These are phyloP conservation scores for Zhuliangozyma blackwelliae DNA, from an alignment of 1,139 yeast species.

Conservation along the genomic window DNA sequence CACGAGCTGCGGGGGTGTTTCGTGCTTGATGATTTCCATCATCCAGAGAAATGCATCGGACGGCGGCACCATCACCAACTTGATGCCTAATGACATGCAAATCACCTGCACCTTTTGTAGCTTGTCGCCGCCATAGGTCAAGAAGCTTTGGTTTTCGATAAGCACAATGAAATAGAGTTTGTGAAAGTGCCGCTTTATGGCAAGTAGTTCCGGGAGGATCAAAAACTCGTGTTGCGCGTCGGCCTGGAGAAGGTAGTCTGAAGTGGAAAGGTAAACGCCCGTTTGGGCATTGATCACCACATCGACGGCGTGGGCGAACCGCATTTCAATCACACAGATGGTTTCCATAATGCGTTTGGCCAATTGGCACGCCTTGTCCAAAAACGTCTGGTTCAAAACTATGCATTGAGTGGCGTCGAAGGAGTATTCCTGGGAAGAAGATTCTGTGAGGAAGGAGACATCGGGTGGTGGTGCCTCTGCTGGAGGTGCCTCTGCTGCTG, in stretches of 20 bases:
- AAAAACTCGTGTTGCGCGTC: slow-evolving; percentile 4
- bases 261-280: slow-evolving; percentile 5
- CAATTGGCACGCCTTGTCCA: slow-evolving; percentile 4
- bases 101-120: slow-evolving; percentile 7
- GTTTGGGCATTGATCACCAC: slow-evolving; percentile 7
- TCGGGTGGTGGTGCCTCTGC: no score
- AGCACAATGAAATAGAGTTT: slow-evolving; percentile 4
- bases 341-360: slow-evolving; percentile 1
- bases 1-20: slow-evolving; percentile 3
- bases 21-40: slow-evolving; percentile 4
- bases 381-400: slow-evolving; percentile 6
- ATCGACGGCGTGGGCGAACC: slow-evolving; percentile 5
- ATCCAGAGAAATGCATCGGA: slow-evolving; percentile 3
- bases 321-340: slow-evolving; percentile 5
- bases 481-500: no score
- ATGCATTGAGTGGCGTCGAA: slow-evolving; percentile 5
- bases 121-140: slow-evolving; percentile 5
- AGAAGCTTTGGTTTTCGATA: slow-evolving; percentile 3
- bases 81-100: slow-evolving; percentile 7
- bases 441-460: not conserved
- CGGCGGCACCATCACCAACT: slow-evolving; percentile 3
- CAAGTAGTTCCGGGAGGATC: slow-evolving; percentile 3
- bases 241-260: slow-evolving; percentile 6
- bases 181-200: slow-evolving; percentile 4
- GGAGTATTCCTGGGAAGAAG: not conserved